phyloP scores from a whole-genome alignment of 2,329 filamentous ascomycete genomes.

The Proliferodiscus dingleyae region DNA sequence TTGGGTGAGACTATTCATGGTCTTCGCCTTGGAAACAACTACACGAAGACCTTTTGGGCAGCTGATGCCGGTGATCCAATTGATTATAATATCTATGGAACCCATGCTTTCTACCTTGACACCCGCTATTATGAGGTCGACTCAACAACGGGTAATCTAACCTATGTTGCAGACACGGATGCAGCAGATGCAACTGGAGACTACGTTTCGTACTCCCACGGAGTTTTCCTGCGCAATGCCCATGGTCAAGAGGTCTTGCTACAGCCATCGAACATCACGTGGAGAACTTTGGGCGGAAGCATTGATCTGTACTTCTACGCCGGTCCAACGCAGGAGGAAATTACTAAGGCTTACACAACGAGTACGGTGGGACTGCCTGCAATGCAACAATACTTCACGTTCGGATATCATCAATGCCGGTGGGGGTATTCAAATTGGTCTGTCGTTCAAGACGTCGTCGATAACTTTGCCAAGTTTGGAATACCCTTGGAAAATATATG shows the following conservation, averaged over 20 bases:
- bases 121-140: conserved; percentile 66
- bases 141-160: conserved; percentile 40
- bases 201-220: conserved; percentile 67
- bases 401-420: conserved; percentile 79
- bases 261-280: conserved; percentile 59
- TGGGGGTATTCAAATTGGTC: conserved; percentile 78
- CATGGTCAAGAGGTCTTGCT: conserved; percentile 72
- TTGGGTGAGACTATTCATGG: conserved; percentile 69
- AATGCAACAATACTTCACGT: conserved; percentile 76
- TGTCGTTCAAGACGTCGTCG: conserved; percentile 59
- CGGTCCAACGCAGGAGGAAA: conserved; percentile 62
- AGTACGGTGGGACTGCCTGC: conserved; percentile 65
- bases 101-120: conserved; percentile 74
- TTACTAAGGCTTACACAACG: conserved; percentile 66
- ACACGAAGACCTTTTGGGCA: conserved; percentile 63
- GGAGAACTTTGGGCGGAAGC: conserved; percentile 69
- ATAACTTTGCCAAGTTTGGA: conserved; percentile 56
- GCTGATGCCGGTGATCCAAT: conserved; percentile 64
- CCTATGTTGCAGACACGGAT: conserved; percentile 51
- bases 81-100: conserved; percentile 58
- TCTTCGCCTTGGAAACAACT: conserved; percentile 66
- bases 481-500: conserved; percentile 73
- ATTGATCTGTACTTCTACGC: conserved; percentile 78
- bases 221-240: conserved; percentile 71
- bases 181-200: conserved; percentile 46